Conservation (phyloP, 2,329 filamentous ascomycete species). For the Sarocladiaceae sp. region DNA sequence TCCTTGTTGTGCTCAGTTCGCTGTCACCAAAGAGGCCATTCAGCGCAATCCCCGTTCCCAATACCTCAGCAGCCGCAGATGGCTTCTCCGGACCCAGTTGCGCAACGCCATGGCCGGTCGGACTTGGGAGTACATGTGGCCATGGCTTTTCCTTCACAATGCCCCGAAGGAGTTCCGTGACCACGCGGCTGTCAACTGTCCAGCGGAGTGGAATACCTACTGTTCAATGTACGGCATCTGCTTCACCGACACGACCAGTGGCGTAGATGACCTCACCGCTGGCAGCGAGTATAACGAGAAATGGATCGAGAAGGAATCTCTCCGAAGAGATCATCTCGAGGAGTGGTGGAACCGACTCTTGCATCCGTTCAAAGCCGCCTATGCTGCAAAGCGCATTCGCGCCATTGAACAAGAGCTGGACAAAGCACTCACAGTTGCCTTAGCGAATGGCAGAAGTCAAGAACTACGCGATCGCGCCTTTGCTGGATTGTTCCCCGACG, state of each 20-base stretch:
- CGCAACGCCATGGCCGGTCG: constrained; percentile 26
- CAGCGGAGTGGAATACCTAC: constrained; percentile 29
- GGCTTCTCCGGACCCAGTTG: constrained; percentile 24
- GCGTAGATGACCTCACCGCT: neutral
- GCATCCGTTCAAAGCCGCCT: neutral
- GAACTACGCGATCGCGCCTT: constrained; percentile 2
- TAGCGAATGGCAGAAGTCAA: neutral
- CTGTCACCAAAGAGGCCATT: constrained; percentile 25
- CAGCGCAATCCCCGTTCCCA: constrained; percentile 22
- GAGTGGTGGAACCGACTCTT: constrained; percentile 7
- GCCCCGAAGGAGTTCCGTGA: constrained; percentile 16
- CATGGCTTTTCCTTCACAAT: constrained; percentile 24
- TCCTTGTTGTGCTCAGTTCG: constrained; percentile 31
- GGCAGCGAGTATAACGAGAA: neutral
- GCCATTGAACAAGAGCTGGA: neutral
- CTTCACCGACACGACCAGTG: constrained; percentile 18
- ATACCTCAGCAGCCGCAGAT: constrained; percentile 24
- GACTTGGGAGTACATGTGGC: constrained; percentile 31
- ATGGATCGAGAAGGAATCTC: constrained; percentile 1
- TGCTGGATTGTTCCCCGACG: too few species aligned
- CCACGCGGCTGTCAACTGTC: constrained; percentile 34
- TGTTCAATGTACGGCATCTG: constrained; percentile 29
- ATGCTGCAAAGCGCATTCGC: neutral
- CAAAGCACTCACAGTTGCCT: neutral
- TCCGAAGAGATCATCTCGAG: constrained; percentile 4